Percentiles rank a stretch among this genome's conserved stretches.
phyloP scores from a whole-genome alignment of 2,329 filamentous ascomycete genomes.

The Fonsecaea pugnacius region DNA sequence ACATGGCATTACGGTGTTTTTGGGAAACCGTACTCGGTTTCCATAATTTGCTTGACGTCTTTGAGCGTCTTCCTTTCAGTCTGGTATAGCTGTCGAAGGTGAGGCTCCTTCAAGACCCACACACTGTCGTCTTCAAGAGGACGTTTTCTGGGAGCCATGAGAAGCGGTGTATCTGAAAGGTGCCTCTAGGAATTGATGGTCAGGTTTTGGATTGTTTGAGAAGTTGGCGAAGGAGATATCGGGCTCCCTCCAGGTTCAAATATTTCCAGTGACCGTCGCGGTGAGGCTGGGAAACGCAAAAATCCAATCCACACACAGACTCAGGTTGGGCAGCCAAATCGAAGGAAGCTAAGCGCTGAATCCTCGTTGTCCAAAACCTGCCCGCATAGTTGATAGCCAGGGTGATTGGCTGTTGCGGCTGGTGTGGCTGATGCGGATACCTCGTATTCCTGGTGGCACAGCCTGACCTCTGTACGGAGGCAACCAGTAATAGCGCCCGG shows the following conservation, averaged over 20 bases:
- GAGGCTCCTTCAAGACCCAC: neutral
- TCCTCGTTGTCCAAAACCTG: neutral
- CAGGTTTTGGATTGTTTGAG: constrained; percentile 1
- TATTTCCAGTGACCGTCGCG: neutral
- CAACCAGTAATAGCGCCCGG: too few relatives aligned
- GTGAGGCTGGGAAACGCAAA: neutral
- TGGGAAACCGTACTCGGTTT: constrained; percentile 2
- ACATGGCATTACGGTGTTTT: neutral
- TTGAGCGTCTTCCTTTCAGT: constrained; percentile 8
- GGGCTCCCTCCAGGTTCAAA: neutral
- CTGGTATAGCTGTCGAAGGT: neutral
- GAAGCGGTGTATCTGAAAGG: neutral
- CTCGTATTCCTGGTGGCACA: too few relatives aligned
- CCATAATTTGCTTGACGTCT: constrained; percentile 4
- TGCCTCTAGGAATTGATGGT: neutral
- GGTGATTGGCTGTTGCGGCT: neutral
- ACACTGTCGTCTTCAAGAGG: constrained; percentile 2
- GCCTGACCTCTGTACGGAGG: too few relatives aligned
- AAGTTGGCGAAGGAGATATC: neutral
- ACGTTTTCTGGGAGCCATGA: constrained; percentile 7
- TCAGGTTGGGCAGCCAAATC: neutral
- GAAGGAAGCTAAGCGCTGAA: neutral
- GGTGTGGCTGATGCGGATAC: neutral
- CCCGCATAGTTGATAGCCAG: neutral
- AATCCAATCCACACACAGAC: neutral